Base-by-base conservation (phyloP, 2,329 filamentous ascomycete genomes). In the Aureobasidium melanogenum region DNA sequence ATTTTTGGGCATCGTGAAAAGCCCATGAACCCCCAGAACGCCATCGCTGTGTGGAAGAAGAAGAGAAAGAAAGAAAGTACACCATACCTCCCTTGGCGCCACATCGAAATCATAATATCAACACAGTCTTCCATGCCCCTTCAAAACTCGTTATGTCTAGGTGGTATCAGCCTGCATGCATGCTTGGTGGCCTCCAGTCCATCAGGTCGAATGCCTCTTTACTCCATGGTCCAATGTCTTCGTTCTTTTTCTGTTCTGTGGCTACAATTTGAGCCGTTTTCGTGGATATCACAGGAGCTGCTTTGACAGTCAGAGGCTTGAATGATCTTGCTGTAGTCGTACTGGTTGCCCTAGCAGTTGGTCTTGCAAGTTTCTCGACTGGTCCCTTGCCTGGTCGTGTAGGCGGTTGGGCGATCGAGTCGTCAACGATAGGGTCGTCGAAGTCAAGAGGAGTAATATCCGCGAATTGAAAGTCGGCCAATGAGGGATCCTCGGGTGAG, bases 141-240 rank as follows among this genome's bases (percentile, higher is more conserved):
- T n/a, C 14, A 5, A 2, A 17, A 17, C 10, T 56, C 52, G 44
- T 9, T 15, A 14, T n/a, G 41, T 34, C 41, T 47, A 19, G 30
- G 9, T 26, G 12, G 15, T 32, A 22, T 47, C 36, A 5, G 17
- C n/a, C 24, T 73, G 66, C 69, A 71, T 73, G 66, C 69, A 71
- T 72, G 8, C 68, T 70, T 17, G 70, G 75, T 38, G 85, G 86
- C 51, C 83, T 77, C 68, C 79, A 83, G 67, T 82, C 84, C 64
- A 89, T 81, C 50, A 89, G 68, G 69, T 89, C 87, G 65, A 83
- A 79, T 0, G 87, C 86, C 68, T 89, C 86, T 26, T 79, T 80
- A 66, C 85, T 88, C 87, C 87, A 89, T 0, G 87, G 82, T 2
- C 86, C 86, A 17, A 82, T 75, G 62, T 79, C 68, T n/a, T 63